phyloP scores from a whole-genome alignment of 148 eudicot species.

The Drosera capensis region DNA sequence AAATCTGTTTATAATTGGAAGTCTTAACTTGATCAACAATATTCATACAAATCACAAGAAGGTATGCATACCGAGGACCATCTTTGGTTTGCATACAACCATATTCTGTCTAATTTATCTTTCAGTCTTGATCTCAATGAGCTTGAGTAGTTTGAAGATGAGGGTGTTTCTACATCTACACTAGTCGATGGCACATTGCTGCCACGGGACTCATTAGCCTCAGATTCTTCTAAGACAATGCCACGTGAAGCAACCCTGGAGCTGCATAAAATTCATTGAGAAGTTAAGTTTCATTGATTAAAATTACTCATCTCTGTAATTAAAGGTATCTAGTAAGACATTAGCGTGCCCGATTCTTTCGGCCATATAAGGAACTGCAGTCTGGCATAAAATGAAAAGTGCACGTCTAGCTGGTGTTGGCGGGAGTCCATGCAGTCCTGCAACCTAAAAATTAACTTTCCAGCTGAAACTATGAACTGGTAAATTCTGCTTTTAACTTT shows the following conservation, averaged over 20 bases:
- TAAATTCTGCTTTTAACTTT: too few species aligned
- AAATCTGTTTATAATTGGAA: too few species aligned
- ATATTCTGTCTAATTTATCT: conserved; percentile 35
- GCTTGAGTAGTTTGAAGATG: conserved; percentile 25
- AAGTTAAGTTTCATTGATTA: not conserved
- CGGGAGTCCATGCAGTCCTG: conserved; percentile 84
- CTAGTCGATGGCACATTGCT: conserved; percentile 15
- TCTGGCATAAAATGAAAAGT: conserved; percentile 75
- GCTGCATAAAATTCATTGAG: conserved; percentile 23
- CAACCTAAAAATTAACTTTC: conserved; percentile 38
- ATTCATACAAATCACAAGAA: not conserved
- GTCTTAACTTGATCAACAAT: not conserved
- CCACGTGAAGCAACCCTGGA: conserved; percentile 90
- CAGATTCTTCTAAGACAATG: conserved; percentile 49
- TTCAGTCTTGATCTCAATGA: conserved; percentile 43
- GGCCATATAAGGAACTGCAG: conserved; percentile 88
- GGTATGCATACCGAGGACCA: conserved; percentile 72
- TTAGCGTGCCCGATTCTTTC: conserved; percentile 67
- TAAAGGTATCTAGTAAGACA: not conserved
- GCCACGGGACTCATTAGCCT: conserved; percentile 30
- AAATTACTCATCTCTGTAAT: not conserved
- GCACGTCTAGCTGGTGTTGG: conserved; percentile 98
- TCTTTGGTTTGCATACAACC: conserved; percentile 39
- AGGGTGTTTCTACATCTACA: conserved; percentile 17
- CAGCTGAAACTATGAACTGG: not conserved